phyloP scores from a whole-genome alignment of 208 protist genomes.

The Trypanosoma lewisi region DNA sequence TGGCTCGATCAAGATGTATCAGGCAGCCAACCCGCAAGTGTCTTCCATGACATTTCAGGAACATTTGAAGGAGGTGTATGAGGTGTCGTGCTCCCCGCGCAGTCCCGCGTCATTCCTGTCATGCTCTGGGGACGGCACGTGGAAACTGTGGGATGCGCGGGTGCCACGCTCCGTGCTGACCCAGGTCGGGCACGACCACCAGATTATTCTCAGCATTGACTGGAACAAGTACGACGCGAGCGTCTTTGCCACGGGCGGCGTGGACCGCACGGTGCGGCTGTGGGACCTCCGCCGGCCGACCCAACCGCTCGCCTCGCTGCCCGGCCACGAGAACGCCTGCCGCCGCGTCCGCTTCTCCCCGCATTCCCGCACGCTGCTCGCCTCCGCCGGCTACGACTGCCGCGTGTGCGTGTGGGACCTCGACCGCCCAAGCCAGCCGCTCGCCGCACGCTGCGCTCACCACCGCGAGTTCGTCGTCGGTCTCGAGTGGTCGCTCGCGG shows the following conservation, averaged over 20 bases:
- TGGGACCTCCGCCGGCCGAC: constrained; percentile 82
- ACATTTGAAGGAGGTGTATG: constrained; percentile 92
- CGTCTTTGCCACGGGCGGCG: constrained; percentile 84
- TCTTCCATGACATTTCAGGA: constrained; percentile 68
- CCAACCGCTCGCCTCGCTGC: constrained; percentile 73
- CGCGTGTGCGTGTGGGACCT: constrained; percentile 88
- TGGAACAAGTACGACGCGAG: constrained; percentile 90
- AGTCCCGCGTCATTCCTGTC: constrained; percentile 82
- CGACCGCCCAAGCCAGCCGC: constrained; percentile 71
- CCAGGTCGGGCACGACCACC: constrained; percentile 77
- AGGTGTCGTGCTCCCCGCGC: constrained; percentile 65
- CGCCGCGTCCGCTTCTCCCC: constrained; percentile 85
- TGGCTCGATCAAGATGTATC: constrained; percentile 77
- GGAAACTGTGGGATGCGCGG: constrained; percentile 90
- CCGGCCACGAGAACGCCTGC: constrained; percentile 85
- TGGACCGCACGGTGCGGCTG: constrained; percentile 80
- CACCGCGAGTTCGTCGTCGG: constrained; percentile 90
- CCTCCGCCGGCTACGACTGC: constrained; percentile 86
- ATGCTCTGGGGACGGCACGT: constrained; percentile 86
- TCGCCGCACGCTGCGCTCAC: constrained; percentile 79
- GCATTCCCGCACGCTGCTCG: constrained; percentile 68
- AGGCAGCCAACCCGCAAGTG: constrained; percentile 53
- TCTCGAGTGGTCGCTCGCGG: constrained; percentile 78
- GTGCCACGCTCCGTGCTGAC: constrained; percentile 63
- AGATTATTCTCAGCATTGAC: constrained; percentile 88